Base-by-base conservation (phyloP, 1,139 yeast genomes). In the Pichia sp. region DNA sequence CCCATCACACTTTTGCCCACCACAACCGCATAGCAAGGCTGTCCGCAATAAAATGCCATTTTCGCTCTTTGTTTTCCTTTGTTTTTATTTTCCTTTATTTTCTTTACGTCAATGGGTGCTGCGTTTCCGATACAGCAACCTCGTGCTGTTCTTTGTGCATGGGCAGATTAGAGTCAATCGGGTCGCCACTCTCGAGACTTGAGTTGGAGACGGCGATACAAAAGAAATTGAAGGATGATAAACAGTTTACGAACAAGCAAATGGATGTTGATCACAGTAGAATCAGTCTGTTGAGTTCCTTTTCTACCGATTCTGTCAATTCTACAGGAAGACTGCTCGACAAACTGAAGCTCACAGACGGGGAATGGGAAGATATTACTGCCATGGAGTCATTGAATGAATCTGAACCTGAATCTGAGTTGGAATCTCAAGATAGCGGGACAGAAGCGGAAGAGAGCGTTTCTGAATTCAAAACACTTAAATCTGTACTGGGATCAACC, bases 311-410 rank as follows among this genome's bases (percentile, higher is more conserved):
- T 38, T 57, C 62, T 0, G 48, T 55, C 0, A 46, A 54, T 2
- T 57, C 63, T 3, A 60, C 67, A 2, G 71, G 69, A 3, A 11
- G 72, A 29, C 52, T 67, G 9, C 52, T 67, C 38, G 72, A 67
- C 43, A 64, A 64, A 34, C 47, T 66, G 26, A 64, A 61, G 11
- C 55, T 67, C 23, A 63, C 63, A 31, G 70, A 66, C 29, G 56
- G 53, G 26, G 63, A 57, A 27, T 54, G 56, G 55, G 38, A 3
- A 26, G 38, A 36, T 8, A 27, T 26, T 8, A 35, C 7, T n/a
- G 26, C 16, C 11, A 10, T 34, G 23, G 26, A 34, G 7, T 7
- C 7, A 11, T 7, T 16, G 11, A n/a, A 34, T 23, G 7, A 6
- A 34, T 34, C 36, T 8, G 7, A 8, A 8, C 9, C 9, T 8